These are phyloP conservation scores for Leonotis leonurus DNA, from an alignment of 257 asterid species.

Conservation along the genomic window DNA sequence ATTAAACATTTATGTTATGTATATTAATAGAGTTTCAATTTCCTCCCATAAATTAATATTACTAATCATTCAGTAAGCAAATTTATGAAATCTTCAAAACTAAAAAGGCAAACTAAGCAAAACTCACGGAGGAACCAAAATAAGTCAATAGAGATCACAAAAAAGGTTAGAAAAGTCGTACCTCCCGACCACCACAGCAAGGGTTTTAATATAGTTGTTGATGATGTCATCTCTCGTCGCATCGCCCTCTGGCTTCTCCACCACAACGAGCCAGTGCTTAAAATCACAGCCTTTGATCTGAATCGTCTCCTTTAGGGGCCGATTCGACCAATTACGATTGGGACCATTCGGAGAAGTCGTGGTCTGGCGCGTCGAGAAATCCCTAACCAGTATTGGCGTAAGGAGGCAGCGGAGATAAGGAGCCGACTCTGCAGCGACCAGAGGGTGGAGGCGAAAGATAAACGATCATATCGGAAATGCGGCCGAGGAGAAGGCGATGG, in stretches of 20 bases:
- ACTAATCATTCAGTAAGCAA: no score
- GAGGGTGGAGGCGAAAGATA: slow-evolving; percentile 59
- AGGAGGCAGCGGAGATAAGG: slow-evolving; percentile 25
- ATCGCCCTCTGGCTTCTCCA: slow-evolving; percentile 81
- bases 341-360: slow-evolving; percentile 71
- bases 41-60: no score
- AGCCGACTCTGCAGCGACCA: slow-evolving; percentile 31
- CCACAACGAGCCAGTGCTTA: slow-evolving; percentile 94
- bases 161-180: slow-evolving; percentile 8
- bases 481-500: no score
- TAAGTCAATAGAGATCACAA: neutral
- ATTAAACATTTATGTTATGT: neutral
- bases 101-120: no score
- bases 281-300: slow-evolving; percentile 94
- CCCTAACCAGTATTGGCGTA: slow-evolving; percentile 35
- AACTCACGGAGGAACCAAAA: no score
- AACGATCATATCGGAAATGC: slow-evolving; percentile 22
- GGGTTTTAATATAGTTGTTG: slow-evolving; percentile 62
- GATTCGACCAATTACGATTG: slow-evolving; percentile 85
- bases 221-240: slow-evolving; percentile 75
- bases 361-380: slow-evolving; percentile 57
- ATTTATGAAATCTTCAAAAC: neutral
- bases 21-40: no score
- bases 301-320: slow-evolving; percentile 96
- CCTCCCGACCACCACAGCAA: slow-evolving; percentile 81